These are phyloP conservation scores for Opeltia flavorubescens DNA, from an alignment of 495 filamentous ascomycete species.

Conservation along the genomic window DNA sequence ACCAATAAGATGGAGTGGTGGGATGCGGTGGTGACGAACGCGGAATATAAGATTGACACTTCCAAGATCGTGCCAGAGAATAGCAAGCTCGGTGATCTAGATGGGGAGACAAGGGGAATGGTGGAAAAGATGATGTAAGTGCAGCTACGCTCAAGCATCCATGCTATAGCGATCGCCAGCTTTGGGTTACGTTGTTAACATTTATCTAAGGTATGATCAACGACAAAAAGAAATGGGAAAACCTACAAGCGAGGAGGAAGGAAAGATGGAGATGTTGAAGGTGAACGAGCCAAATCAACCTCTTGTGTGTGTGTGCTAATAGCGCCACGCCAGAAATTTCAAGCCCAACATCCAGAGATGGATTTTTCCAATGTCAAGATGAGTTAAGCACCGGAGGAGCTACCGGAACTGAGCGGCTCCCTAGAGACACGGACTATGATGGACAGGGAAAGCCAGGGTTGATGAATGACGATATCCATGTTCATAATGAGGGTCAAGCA, in stretches of 20 bases:
- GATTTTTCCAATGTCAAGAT: slow-evolving; percentile 73
- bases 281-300: neutral
- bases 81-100: slow-evolving; percentile 75
- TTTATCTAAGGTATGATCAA: slow-evolving; percentile 44
- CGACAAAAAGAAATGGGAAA: slow-evolving; percentile 86
- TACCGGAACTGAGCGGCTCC: too few relatives aligned
- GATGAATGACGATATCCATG: too few relatives aligned
- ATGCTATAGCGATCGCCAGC: too few relatives aligned
- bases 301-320: too few relatives aligned
- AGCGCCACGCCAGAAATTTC: slow-evolving; percentile 91
- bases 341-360: slow-evolving; percentile 76
- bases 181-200: too few relatives aligned
- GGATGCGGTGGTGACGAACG: slow-evolving; percentile 72
- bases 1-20: slow-evolving; percentile 97
- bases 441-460: too few relatives aligned
- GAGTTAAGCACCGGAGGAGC: too few relatives aligned
- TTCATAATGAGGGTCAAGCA: too few relatives aligned
- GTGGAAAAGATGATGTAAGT: slow-evolving; percentile 99
- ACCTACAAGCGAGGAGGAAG: slow-evolving; percentile 79
- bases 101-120: slow-evolving; percentile 94
- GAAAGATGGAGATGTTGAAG: slow-evolving; percentile 71
- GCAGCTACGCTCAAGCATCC: neutral
- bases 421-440: too few relatives aligned
- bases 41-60: slow-evolving; percentile 77
- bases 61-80: slow-evolving; percentile 90